These are phyloP conservation scores for Pseudogymnoascus sp. DNA, from an alignment of 2,329 filamentous ascomycete genomes.

Conservation along the genomic window DNA sequence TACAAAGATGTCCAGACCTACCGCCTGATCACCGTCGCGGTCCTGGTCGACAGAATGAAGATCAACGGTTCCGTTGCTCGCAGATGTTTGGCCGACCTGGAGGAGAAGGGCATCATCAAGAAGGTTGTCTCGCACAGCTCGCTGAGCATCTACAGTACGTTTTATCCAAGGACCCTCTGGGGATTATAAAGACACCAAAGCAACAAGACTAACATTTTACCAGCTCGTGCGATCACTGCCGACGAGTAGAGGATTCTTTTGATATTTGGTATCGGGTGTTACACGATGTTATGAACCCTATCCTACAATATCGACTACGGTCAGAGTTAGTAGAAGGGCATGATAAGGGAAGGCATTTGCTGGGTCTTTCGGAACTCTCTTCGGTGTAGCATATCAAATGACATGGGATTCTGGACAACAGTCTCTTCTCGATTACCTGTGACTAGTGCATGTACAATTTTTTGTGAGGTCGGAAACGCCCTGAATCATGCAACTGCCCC, in stretches of 20 bases:
- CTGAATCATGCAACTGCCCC: not conserved
- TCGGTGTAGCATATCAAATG: constrained; percentile 31
- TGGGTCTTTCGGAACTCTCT: constrained; percentile 27
- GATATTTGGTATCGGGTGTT: constrained; percentile 16
- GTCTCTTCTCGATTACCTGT: not conserved
- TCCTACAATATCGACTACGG: constrained; percentile 23
- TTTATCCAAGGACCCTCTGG: constrained; percentile 9
- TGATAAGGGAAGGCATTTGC: constrained; percentile 26
- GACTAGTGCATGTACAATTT: not conserved
- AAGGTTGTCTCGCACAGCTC: constrained; percentile 94
- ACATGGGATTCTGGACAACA: constrained; percentile 15
- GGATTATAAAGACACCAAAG: constrained; percentile 13
- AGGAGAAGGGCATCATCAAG: constrained; percentile 98
- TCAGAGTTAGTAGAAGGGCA: constrained; percentile 22
- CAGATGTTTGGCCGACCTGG: constrained; percentile 80
- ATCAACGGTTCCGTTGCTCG: constrained; percentile 98
- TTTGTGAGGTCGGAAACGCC: not conserved
- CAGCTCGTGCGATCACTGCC: constrained; percentile 55
- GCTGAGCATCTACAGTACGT: constrained; percentile 95
- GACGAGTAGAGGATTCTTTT: constrained; percentile 33
- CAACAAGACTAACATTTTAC: constrained; percentile 25
- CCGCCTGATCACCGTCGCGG: constrained; percentile 97
- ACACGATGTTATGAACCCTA: constrained; percentile 27
- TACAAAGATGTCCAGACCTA: constrained; percentile 99
- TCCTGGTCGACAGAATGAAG: constrained; percentile 98